A percentile compares a stretch with the other conserved stretches of the same genome.
These are phyloP conservation scores for Naganishia sp. DNA, from an alignment of 1,284 basidiomycete species.

Conservation along the genomic window DNA sequence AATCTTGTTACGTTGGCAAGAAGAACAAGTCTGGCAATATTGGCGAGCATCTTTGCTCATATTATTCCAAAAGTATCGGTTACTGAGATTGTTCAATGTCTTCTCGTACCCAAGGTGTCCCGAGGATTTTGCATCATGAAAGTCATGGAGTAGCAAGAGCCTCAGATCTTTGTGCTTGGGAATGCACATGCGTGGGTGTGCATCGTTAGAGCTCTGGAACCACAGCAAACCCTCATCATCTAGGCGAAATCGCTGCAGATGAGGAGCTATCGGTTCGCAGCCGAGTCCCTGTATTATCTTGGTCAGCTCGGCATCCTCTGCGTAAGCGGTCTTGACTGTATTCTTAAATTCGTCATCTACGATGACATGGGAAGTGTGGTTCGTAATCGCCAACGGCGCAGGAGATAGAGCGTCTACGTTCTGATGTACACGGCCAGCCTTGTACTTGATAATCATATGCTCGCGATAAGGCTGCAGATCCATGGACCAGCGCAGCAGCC, in stretches of 20 bases:
- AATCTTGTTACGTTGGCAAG: conserved; percentile 2
- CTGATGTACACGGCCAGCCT: not conserved
- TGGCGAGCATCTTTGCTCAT: conserved; percentile 1
- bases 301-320: not conserved
- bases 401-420: conserved; percentile 16
- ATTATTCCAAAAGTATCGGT: conserved; percentile 18
- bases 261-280: not conserved
- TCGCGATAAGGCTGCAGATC: conserved; percentile 8
- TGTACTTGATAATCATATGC: conserved; percentile 16
- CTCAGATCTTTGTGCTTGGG: not conserved
- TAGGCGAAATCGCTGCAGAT: not conserved
- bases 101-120: conserved; percentile 12
- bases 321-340: conserved; percentile 1
- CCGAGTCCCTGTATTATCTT: not conserved
- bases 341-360: not conserved
- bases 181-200: not conserved
- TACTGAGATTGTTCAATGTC: not conserved
- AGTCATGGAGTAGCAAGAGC: conserved; percentile 6
- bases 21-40: not conserved
- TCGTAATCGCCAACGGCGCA: not conserved
- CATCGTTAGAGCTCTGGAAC: not conserved
- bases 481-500: conserved; percentile 29
- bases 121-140: not conserved
- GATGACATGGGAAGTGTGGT: conserved; percentile 30
- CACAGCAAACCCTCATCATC: not conserved